Percentiles rank a stretch among this genome's conserved stretches.
Evolutionary conservation across 2,329 filamentous ascomycete genomes (phyloP).

Genomic region (Epichloe glyceriae): DNA sequence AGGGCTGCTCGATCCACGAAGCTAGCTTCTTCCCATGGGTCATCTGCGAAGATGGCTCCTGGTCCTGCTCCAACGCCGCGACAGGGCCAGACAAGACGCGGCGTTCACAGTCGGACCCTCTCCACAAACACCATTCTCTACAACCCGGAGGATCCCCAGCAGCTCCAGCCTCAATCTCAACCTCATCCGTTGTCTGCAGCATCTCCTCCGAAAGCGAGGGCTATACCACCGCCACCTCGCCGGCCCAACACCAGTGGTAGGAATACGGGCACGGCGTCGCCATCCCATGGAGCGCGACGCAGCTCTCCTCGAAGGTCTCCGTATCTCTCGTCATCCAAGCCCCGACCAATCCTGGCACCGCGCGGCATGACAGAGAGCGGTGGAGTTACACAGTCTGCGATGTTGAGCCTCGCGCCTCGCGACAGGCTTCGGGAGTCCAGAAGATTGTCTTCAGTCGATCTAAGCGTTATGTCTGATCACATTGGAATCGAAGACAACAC

Average conservation of each 20-base stretch:
- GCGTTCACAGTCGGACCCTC: constrained; percentile 54
- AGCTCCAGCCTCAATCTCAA: constrained; percentile 16
- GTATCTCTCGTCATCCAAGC: constrained; percentile 33
- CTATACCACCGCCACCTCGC: constrained; percentile 12
- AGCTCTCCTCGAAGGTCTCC: constrained; percentile 33
- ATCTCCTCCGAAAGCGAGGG: constrained; percentile 23
- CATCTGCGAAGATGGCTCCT: constrained; percentile 14
- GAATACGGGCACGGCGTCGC: constrained; percentile 16
- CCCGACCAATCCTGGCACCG: constrained; percentile 43
- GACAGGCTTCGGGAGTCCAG: constrained; percentile 25
- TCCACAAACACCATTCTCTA: constrained; percentile 79
- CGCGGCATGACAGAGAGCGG: constrained; percentile 22
- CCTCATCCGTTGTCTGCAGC: constrained; percentile 28
- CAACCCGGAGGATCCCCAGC: constrained; percentile 46
- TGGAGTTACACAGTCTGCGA: constrained; percentile 27
- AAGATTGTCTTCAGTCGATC: constrained; percentile 51
- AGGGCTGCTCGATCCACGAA: constrained; percentile 28
- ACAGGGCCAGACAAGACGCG: constrained; percentile 22
- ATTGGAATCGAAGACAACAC: constrained; percentile 45
- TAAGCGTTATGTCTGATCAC: constrained; percentile 63
- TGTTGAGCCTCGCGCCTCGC: constrained; percentile 38
- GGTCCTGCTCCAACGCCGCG: constrained; percentile 21
- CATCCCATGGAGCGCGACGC: constrained; percentile 23
- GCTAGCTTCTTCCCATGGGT: constrained; percentile 21
- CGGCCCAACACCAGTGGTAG: constrained; percentile 26